phyloP scores from a whole-genome alignment of 305 asterid genomes.

The Fraxinus dipetala region DNA sequence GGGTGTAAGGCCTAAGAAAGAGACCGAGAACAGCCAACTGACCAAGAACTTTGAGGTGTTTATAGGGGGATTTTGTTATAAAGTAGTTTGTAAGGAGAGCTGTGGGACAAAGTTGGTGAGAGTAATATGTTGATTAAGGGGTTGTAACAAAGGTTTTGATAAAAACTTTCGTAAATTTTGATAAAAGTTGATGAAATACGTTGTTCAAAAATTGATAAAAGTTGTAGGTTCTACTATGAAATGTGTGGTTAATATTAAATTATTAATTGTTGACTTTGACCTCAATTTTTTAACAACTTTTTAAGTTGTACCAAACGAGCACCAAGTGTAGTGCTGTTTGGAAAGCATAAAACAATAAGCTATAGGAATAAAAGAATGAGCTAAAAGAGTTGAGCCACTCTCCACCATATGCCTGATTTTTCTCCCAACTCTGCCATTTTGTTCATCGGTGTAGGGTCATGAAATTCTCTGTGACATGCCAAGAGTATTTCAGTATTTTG shows the following conservation, averaged over 20 bases:
- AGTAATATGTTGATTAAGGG: neutral
- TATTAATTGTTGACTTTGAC: too few species aligned
- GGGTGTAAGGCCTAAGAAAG: neutral
- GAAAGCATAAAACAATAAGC: neutral
- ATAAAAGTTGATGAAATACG: too few species aligned
- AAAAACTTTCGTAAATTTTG: too few species aligned
- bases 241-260: too few species aligned
- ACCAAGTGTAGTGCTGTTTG: neutral
- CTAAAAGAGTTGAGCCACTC: neutral
- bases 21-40: neutral
- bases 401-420: neutral
- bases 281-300: too few species aligned
- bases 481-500: neutral
- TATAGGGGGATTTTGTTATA: neutral
- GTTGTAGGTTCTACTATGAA: too few species aligned
- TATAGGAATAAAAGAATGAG: neutral
- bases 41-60: neutral
- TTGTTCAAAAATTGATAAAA: too few species aligned
- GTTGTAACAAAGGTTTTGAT: too few species aligned
- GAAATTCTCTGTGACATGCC: neutral
- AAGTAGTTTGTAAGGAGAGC: neutral
- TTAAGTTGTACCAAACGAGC: too few species aligned
- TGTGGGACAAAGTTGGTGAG: neutral
- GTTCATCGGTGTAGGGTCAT: neutral
- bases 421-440: neutral